Percentiles rank a stretch among this genome's conserved stretches.
These are phyloP conservation scores for Eragrostis curvula DNA, from an alignment of 176 grass and related monocot genomes.

Conservation along the genomic window DNA sequence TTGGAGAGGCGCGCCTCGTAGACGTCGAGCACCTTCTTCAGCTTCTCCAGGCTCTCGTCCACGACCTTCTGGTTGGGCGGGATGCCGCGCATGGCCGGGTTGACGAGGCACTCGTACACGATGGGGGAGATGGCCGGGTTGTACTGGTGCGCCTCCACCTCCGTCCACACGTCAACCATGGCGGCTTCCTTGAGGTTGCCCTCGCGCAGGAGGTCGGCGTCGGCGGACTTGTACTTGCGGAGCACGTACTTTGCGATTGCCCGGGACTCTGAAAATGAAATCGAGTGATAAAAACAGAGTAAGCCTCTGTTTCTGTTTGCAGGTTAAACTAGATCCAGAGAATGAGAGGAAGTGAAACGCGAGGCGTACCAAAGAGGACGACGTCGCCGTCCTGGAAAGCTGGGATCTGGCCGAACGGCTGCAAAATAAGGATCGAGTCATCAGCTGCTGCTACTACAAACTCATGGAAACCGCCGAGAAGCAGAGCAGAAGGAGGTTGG, in stretches of 20 bases:
- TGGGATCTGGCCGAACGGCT: conserved; percentile 46
- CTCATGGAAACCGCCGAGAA: too few relatives aligned
- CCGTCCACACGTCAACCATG: conserved; percentile 20
- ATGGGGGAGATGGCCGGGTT: background rate
- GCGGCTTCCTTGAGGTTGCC: conserved; percentile 1
- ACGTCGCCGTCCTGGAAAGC: conserved; percentile 47
- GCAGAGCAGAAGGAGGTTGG: too few relatives aligned
- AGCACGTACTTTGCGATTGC: conserved; percentile 23
- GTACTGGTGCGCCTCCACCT: conserved; percentile 28
- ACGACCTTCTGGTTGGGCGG: background rate
- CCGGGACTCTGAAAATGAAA: conserved; percentile 1
- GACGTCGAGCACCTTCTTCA: conserved; percentile 15
- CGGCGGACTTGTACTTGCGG: conserved; percentile 5
- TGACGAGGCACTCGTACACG: background rate
- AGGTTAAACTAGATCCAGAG: too few relatives aligned
- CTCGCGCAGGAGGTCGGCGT: background rate
- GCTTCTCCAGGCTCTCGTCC: conserved; percentile 17
- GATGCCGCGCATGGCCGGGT: background rate
- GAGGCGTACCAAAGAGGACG: too few relatives aligned
- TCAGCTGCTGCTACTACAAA: too few relatives aligned
- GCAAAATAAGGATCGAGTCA: background rate
- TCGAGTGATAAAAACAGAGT: too few relatives aligned
- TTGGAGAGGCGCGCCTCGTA: conserved; percentile 25
- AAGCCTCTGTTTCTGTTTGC: too few relatives aligned
- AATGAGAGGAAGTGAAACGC: too few relatives aligned